Conservation (phyloP, 257 asterid species). For the Capsicum pubescens region DNA sequence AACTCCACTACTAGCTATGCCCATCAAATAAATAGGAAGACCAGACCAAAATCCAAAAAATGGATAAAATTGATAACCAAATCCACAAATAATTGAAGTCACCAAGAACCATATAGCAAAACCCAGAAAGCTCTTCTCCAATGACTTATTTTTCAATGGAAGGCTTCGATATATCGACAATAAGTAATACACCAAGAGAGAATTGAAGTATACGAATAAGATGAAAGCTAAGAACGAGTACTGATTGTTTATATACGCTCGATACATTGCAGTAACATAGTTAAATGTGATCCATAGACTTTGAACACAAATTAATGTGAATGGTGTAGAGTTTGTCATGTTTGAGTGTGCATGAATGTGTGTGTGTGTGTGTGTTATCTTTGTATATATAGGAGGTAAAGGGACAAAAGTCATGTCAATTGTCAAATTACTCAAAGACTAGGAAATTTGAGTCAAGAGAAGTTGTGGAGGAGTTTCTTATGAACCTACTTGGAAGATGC, state of each 20-base stretch:
- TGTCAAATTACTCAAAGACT: not conserved
- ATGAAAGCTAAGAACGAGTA: slow-evolving; percentile 5
- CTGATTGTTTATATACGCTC: not conserved
- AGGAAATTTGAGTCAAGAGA: not conserved
- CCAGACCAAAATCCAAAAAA: not conserved
- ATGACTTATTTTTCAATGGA: not conserved
- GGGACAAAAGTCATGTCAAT: not conserved
- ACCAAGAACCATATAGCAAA: slow-evolving; percentile 20
- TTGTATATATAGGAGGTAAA: not conserved
- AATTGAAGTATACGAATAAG: not conserved
- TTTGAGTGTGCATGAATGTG: not conserved
- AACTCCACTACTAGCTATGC: not conserved
- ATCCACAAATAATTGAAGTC: not conserved
- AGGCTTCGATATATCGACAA: not conserved
- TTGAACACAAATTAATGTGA: not conserved
- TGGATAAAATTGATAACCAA: slow-evolving; percentile 11
- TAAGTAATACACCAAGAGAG: not conserved
- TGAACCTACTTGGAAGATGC: not conserved
- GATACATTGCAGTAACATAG: not conserved
- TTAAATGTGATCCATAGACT: not conserved
- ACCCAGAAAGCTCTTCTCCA: not conserved
- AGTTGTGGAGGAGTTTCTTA: not conserved
- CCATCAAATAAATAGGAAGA: not conserved
- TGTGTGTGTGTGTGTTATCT: not conserved
- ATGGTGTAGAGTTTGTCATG: slow-evolving; percentile 1